Conservation (phyloP, 768 basidiomycete species). For the Trametes coccinea region DNA sequence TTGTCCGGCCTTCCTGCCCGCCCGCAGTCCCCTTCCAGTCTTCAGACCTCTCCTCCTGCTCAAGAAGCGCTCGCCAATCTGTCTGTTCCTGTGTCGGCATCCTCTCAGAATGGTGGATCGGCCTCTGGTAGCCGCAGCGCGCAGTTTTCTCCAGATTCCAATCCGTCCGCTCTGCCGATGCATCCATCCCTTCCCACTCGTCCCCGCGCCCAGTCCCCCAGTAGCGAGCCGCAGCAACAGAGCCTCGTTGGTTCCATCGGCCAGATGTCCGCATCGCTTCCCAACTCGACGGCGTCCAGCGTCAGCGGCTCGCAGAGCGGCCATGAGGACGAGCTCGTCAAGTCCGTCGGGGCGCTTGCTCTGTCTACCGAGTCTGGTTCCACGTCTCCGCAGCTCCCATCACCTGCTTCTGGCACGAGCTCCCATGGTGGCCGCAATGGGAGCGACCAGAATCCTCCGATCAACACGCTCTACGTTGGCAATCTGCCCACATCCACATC, state of each 20-base stretch:
- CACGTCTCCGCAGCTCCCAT: conserved; percentile 74
- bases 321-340: conserved; percentile 37
- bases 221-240: conserved; percentile 23
- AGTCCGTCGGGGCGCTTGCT: conserved; percentile 42
- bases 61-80: conserved; percentile 22
- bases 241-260: conserved; percentile 1
- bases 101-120: conserved; percentile 24
- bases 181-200: conserved; percentile 33
- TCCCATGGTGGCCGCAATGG: conserved; percentile 41
- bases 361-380: conserved; percentile 55
- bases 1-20: conserved; percentile 27
- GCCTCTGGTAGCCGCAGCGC: conserved; percentile 23
- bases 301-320: conserved; percentile 40
- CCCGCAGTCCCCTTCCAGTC: conserved; percentile 24
- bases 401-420: conserved; percentile 68
- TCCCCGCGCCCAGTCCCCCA: conserved; percentile 31
- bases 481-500: conserved; percentile 85
- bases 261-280: conserved; percentile 32
- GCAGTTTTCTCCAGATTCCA: conserved; percentile 33
- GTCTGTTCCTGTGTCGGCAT: conserved; percentile 7
- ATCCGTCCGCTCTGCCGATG: conserved; percentile 26
- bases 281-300: conserved; percentile 44
- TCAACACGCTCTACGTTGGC: conserved; percentile 99
- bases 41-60: conserved; percentile 28
- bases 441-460: conserved; percentile 95